Percentiles rank a stretch among this genome's conserved stretches.
Evolutionary conservation across 352 stramenopile genomes (phyloP).

Genomic region (Blastocystis sp.): DNA sequence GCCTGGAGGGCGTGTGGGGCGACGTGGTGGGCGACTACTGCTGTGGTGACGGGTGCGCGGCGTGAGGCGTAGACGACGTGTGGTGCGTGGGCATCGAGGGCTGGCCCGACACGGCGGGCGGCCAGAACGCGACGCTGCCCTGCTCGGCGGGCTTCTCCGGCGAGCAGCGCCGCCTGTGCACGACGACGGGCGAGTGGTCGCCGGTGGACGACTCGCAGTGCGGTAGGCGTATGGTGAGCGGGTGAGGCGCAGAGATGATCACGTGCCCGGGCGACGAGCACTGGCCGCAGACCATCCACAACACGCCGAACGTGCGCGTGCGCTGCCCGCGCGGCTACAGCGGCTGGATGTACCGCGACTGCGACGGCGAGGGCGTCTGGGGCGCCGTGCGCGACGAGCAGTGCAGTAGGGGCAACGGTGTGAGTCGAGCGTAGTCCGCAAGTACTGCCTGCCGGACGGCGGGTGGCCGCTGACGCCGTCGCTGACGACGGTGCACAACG

Average conservation of each 20-base stretch:
- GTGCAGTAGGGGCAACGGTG: conserved; percentile 1
- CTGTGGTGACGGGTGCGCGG: background rate
- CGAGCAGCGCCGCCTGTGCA: conserved; percentile 7
- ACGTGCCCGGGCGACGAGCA: conserved; percentile 49
- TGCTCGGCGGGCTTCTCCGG: conserved; percentile 52
- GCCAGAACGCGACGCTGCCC: conserved; percentile 36
- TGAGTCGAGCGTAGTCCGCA: conserved; percentile 5
- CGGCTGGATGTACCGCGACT: conserved; percentile 60
- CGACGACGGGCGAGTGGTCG: conserved; percentile 8
- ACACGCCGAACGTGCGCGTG: conserved; percentile 4
- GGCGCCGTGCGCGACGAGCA: conserved; percentile 17
- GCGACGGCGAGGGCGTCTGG: conserved; percentile 45
- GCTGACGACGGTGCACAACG: conserved; percentile 1
- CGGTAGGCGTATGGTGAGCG: background rate
- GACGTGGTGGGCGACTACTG: conserved; percentile 19
- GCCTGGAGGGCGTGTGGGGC: conserved; percentile 31
- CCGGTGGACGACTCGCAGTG: conserved; percentile 41
- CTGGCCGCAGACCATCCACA: conserved; percentile 61
- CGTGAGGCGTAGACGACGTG: conserved; percentile 19
- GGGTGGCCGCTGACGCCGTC: conserved; percentile 61
- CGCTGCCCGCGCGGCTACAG: conserved; percentile 33
- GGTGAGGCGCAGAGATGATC: background rate
- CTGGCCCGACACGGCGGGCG: conserved; percentile 49
- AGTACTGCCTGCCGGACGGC: conserved; percentile 50
- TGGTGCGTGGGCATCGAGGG: conserved; percentile 42